Percentiles rank a stretch among this genome's conserved stretches.
phyloP scores from a whole-genome alignment of 805 yeast genomes.

The Kurtzmaniella fragi region DNA sequence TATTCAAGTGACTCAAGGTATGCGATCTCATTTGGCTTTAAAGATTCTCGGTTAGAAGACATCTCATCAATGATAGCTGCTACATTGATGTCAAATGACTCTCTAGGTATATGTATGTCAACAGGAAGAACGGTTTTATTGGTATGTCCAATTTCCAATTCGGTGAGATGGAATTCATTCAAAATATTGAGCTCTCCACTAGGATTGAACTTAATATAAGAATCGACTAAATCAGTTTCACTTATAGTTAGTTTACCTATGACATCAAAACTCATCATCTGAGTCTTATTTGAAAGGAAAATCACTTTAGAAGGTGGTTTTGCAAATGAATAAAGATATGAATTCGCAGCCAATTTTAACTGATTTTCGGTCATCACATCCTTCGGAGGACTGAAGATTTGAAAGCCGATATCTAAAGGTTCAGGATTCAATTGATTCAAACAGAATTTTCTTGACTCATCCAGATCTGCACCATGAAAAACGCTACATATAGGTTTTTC shows the following conservation, averaged over 20 bases:
- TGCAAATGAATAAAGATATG: constrained; percentile 38
- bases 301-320: constrained; percentile 31
- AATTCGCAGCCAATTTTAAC: constrained; percentile 23
- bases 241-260: constrained; percentile 11
- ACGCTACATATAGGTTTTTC: constrained; percentile 36
- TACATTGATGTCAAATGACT: constrained; percentile 21
- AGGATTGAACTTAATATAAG: constrained; percentile 8
- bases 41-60: constrained; percentile 12
- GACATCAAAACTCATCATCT: constrained; percentile 17
- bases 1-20: constrained; percentile 29
- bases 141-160: constrained; percentile 12
- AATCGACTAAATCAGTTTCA: constrained; percentile 19
- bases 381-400: background rate
- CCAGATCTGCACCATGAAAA: constrained; percentile 30
- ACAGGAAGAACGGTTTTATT: constrained; percentile 15
- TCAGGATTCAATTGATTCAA: too few relatives aligned
- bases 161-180: constrained; percentile 17
- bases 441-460: constrained; percentile 15
- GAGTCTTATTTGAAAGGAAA: constrained; percentile 34
- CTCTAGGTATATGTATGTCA: constrained; percentile 21
- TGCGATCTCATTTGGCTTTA: constrained; percentile 14
- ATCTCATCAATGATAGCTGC: constrained; percentile 12
- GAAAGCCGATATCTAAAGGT: background rate
- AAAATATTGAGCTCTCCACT: constrained; percentile 12
- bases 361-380: background rate